phyloP scores from a whole-genome alignment of 169 alveolate species.

The Babesia caballi region DNA sequence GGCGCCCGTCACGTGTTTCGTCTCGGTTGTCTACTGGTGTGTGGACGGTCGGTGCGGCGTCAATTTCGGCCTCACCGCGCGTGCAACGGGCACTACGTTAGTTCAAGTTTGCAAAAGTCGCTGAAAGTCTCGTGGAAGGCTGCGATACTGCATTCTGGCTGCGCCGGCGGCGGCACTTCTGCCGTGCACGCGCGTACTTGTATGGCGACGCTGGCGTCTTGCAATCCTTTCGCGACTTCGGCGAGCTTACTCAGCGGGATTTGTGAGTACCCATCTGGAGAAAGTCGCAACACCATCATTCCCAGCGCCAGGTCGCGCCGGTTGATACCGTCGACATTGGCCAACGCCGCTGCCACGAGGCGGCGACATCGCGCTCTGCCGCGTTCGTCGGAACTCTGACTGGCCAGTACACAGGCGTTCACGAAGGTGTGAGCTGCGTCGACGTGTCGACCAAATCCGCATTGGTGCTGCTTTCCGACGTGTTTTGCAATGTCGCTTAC shows the following conservation, averaged over 20 bases:
- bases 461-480: not conserved
- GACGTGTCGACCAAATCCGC: not conserved
- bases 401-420: slow-evolving; percentile 27
- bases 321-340: not conserved
- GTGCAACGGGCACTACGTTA: not conserved
- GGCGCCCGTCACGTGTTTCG: not conserved
- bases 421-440: not conserved
- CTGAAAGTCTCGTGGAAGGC: not conserved
- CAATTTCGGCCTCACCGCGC: not conserved
- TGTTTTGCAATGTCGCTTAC: slow-evolving; percentile 5
- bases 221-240: not conserved
- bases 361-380: not conserved
- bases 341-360: not conserved
- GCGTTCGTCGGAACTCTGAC: not conserved
- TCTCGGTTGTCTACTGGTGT: not conserved
- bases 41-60: not conserved
- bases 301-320: not conserved
- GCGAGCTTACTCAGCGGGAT: not conserved
- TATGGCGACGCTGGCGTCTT: not conserved
- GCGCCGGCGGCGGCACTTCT: not conserved
- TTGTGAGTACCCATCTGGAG: not conserved
- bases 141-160: not conserved
- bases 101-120: not conserved
- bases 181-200: slow-evolving; percentile 13
- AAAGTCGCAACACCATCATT: not conserved